Conservation (phyloP, 2,329 filamentous ascomycete genomes). For the Rhinocladiella mackenziei region DNA sequence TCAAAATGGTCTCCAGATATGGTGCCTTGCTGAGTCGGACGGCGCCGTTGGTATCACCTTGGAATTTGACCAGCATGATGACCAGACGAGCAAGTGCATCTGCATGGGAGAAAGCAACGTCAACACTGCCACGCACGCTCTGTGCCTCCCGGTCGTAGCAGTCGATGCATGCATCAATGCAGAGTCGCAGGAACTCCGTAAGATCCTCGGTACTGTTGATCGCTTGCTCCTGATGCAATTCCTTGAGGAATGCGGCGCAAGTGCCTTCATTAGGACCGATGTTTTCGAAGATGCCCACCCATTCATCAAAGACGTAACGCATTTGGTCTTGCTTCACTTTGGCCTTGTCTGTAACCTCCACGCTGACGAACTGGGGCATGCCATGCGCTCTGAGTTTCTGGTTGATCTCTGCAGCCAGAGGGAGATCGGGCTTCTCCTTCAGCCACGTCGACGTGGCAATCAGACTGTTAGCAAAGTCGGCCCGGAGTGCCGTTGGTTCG, state of each 20-base stretch:
- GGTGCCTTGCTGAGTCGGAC: slow-evolving; percentile 61
- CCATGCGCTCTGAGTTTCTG: slow-evolving; percentile 56
- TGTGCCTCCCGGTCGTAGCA: slow-evolving; percentile 70
- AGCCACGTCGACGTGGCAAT: slow-evolving; percentile 80
- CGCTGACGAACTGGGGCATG: slow-evolving; percentile 53
- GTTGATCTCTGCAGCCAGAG: slow-evolving; percentile 67
- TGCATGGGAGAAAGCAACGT: slow-evolving; percentile 59
- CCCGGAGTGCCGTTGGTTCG: slow-evolving; percentile 70
- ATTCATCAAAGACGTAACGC: slow-evolving; percentile 94
- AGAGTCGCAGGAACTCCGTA: slow-evolving; percentile 71
- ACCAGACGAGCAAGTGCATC: slow-evolving; percentile 83
- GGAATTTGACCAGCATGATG: slow-evolving; percentile 68
- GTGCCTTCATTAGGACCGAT: slow-evolving; percentile 70
- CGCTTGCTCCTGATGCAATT: slow-evolving; percentile 70
- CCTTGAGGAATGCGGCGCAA: slow-evolving; percentile 71
- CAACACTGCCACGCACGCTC: slow-evolving; percentile 56
- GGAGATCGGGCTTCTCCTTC: slow-evolving; percentile 63
- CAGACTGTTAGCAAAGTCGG: slow-evolving; percentile 80
- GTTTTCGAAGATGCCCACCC: slow-evolving; percentile 77
- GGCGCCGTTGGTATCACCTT: slow-evolving; percentile 57
- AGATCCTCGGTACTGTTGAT: slow-evolving; percentile 73
- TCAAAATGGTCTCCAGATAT: slow-evolving; percentile 73
- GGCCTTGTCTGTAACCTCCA: slow-evolving; percentile 54
- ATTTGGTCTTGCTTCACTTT: slow-evolving; percentile 71
- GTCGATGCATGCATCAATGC: slow-evolving; percentile 73